These are phyloP conservation scores for Hericium erinaceus DNA, from an alignment of 768 basidiomycete species.

Conservation along the genomic window DNA sequence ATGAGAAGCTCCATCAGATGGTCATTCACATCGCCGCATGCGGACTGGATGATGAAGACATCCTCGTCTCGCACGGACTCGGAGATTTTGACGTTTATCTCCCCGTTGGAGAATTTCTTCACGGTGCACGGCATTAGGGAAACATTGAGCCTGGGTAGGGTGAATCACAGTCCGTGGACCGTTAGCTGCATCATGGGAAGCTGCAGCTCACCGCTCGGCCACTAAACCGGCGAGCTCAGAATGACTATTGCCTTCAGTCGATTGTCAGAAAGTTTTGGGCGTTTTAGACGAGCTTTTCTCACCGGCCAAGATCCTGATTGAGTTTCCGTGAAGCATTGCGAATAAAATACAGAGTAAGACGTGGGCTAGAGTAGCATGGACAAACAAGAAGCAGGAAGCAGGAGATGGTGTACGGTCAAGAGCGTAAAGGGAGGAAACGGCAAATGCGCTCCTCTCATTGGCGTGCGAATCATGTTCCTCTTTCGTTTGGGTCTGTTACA, in stretches of 20 bases:
- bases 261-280: slow-evolving; percentile 11
- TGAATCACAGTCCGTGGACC: slow-evolving; percentile 42
- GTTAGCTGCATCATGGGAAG: slow-evolving; percentile 21
- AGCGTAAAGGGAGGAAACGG: background rate
- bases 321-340: slow-evolving; percentile 75
- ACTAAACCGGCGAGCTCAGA: slow-evolving; percentile 93
- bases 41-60: slow-evolving; percentile 96
- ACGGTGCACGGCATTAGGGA: slow-evolving; percentile 79
- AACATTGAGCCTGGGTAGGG: slow-evolving; percentile 67
- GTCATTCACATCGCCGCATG: slow-evolving; percentile 86
- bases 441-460: background rate
- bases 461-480: background rate
- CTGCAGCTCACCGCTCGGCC: slow-evolving; percentile 87
- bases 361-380: background rate
- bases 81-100: slow-evolving; percentile 89
- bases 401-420: background rate
- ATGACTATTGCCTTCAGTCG: slow-evolving; percentile 84
- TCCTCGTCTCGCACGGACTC: slow-evolving; percentile 97
- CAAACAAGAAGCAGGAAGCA: background rate
- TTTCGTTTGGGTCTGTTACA: background rate
- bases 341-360: slow-evolving; percentile 2
- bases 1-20: slow-evolving; percentile 98
- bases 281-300: slow-evolving; percentile 15
- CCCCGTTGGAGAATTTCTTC: slow-evolving; percentile 90
- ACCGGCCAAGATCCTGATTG: slow-evolving; percentile 70